Percentiles rank a stretch among this genome's conserved stretches.
Evolutionary conservation across 2,329 filamentous ascomycete genomes (phyloP).

Genomic region (Diaporthe destruens): DNA sequence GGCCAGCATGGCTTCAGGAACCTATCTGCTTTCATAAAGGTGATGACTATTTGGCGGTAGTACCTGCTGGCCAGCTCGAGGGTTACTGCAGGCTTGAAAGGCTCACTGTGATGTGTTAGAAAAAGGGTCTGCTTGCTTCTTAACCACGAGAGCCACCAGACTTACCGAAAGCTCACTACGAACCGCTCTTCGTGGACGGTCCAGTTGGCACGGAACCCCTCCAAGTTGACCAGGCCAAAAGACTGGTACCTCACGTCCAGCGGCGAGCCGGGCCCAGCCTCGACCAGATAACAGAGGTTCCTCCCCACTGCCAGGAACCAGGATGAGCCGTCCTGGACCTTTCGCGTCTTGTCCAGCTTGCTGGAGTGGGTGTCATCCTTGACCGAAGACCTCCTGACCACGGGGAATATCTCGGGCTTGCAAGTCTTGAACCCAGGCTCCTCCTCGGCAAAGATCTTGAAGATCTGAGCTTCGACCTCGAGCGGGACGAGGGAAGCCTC

Average conservation of each 20-base stretch:
- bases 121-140: background rate
- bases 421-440: conserved; percentile 55
- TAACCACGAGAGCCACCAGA: background rate
- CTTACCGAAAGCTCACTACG: conserved; percentile 65
- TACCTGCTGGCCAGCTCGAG: conserved; percentile 66
- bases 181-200: conserved; percentile 67
- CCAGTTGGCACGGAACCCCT: conserved; percentile 64
- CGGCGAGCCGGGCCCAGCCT: conserved; percentile 61
- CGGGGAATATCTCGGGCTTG: conserved; percentile 63
- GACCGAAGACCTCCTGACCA: conserved; percentile 62
- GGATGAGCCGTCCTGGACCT: conserved; percentile 62
- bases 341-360: conserved; percentile 58
- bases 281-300: conserved; percentile 65
- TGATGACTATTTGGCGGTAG: conserved; percentile 66
- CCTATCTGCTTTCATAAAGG: conserved; percentile 66
- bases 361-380: conserved; percentile 52
- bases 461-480: conserved; percentile 62
- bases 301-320: conserved; percentile 68
- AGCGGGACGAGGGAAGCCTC: conserved; percentile 57
- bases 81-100: conserved; percentile 48
- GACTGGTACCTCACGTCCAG: conserved; percentile 62
- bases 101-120: conserved; percentile 44
- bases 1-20: conserved; percentile 71
- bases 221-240: conserved; percentile 66
- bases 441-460: conserved; percentile 59